Evolutionary conservation across 306 rosid species (phyloP).

Genomic region (Vigna mungo): DNA sequence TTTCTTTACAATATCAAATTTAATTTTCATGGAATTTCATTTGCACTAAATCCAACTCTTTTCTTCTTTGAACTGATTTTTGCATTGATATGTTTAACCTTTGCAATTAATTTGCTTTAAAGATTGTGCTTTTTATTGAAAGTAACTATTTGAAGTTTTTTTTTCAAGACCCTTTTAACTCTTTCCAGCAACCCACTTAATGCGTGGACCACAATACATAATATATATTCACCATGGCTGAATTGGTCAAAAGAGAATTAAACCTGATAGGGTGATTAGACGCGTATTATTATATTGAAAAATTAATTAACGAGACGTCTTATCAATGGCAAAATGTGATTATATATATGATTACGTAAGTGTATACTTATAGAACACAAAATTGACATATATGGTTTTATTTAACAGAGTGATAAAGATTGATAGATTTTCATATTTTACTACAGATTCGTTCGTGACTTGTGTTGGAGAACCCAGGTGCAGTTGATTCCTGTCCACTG

Average conservation of each 20-base stretch:
- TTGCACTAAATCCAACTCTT: not conserved
- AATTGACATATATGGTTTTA: not conserved
- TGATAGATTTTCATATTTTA: not conserved
- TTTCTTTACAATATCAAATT: slow-evolving; percentile 3
- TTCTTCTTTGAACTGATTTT: not conserved
- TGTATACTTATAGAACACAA: not conserved
- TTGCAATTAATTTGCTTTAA: not conserved
- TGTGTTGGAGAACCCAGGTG: slow-evolving; percentile 80
- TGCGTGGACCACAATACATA: slow-evolving; percentile 16
- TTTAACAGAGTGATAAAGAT: not conserved
- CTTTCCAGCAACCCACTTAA: not conserved
- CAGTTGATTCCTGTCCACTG: slow-evolving; percentile 72
- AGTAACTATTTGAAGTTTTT: not conserved
- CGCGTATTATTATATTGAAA: not conserved
- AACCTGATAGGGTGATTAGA: slow-evolving; percentile 14
- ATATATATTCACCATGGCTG: not conserved
- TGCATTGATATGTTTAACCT: not conserved
- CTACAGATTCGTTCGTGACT: slow-evolving; percentile 75
- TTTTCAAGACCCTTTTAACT: not conserved
- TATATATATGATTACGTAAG: not conserved
- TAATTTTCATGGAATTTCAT: not conserved
- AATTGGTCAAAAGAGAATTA: slow-evolving; percentile 30
- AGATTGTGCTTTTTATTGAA: not conserved
- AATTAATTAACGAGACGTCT: not conserved
- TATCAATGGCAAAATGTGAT: not conserved